Conservation (phyloP, 345 rosid genomes). For the Zanthoxylum bungeanum region DNA sequence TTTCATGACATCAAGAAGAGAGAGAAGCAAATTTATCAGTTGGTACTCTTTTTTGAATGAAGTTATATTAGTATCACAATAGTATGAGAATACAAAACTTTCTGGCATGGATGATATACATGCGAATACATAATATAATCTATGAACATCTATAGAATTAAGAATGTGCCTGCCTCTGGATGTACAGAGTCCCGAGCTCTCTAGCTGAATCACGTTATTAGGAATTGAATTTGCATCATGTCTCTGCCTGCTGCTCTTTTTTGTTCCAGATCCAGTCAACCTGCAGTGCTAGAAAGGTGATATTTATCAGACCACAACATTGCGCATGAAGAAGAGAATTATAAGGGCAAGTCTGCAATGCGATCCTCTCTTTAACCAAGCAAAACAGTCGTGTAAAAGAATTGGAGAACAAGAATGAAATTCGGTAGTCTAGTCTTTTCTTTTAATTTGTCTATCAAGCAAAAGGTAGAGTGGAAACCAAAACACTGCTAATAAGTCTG, state of each 20-base stretch:
- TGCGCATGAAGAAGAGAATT: background rate
- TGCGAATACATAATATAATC: background rate
- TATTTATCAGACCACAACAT: background rate
- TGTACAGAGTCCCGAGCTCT: background rate
- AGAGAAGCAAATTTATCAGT: background rate
- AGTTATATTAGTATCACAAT: background rate
- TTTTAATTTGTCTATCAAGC: background rate
- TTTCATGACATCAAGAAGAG: background rate
- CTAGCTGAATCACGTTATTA: background rate
- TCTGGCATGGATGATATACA: background rate
- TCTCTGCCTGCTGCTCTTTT: background rate
- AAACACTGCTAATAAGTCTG: background rate
- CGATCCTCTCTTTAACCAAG: background rate
- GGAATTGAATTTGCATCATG: background rate
- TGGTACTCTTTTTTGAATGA: background rate
- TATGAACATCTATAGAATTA: background rate
- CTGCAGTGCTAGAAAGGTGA: background rate
- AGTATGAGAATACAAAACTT: background rate
- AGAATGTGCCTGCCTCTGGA: background rate
- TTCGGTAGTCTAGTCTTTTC: background rate
- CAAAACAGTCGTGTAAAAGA: background rate
- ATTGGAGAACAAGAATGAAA: background rate
- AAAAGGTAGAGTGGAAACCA: background rate
- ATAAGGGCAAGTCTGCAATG: background rate
- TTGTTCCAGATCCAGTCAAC: background rate